A percentile compares a stretch with the other conserved stretches of the same genome.
These are phyloP conservation scores for Xylaria venustula DNA, from an alignment of 495 filamentous ascomycete species.

Conservation along the genomic window DNA sequence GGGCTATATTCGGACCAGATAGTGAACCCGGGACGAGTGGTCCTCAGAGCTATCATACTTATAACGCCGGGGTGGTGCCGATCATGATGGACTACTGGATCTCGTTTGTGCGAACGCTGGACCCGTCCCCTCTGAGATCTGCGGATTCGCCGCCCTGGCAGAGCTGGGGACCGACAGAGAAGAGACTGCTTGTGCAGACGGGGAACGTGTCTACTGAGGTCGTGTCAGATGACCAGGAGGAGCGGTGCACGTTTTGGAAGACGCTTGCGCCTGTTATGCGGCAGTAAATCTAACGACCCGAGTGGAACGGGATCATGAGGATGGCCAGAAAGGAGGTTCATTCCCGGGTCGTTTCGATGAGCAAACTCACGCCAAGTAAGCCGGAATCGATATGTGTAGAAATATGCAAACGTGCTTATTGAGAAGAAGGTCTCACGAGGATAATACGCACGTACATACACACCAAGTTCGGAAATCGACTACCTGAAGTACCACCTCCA, in stretches of 20 bases:
- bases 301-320: no score
- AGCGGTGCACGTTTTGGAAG: slow-evolving; percentile 53
- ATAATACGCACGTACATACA: no score
- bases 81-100: slow-evolving; percentile 43
- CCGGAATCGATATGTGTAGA: no score
- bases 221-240: slow-evolving; percentile 28
- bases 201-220: slow-evolving; percentile 34
- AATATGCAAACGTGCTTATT: no score
- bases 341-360: no score
- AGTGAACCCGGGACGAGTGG: slow-evolving; percentile 18
- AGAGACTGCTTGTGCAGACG: slow-evolving; percentile 33
- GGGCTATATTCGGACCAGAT: slow-evolving; percentile 45
- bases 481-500: no score
- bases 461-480: no score
- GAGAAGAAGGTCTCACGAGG: no score
- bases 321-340: no score
- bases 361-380: no score
- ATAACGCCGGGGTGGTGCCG: slow-evolving; percentile 33
- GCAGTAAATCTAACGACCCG: slow-evolving; percentile 24
- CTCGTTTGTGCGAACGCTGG: slow-evolving; percentile 37
- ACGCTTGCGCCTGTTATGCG: slow-evolving; percentile 38
- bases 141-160: slow-evolving; percentile 32
- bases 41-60: slow-evolving; percentile 33
- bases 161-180: slow-evolving; percentile 23
- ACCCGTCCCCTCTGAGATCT: slow-evolving; percentile 30